Evolutionary conservation across 148 eudicot species (phyloP).

Genomic region (Heliosperma pusillum): DNA sequence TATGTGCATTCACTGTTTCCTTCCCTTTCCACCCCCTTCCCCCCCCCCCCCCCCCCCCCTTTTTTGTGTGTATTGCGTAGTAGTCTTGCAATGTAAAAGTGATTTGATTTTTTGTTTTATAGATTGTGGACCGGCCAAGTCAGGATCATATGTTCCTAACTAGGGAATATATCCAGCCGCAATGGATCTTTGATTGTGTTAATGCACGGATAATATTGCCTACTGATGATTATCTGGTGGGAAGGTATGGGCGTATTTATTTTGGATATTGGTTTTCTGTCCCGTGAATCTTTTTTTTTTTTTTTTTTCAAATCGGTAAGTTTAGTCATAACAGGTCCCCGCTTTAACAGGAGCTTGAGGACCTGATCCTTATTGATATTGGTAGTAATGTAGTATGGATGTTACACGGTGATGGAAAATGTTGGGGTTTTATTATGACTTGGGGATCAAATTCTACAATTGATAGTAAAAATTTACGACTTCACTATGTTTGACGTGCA

Average conservation of each 20-base stretch:
- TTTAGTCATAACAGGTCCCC: neutral
- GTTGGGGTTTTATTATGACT: neutral
- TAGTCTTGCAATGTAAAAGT: neutral
- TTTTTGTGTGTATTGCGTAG: neutral
- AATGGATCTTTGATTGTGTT: constrained; percentile 88
- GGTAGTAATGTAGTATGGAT: neutral
- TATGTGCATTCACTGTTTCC: neutral
- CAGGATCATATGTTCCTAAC: constrained; percentile 64
- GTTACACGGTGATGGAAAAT: neutral
- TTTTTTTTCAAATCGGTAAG: neutral
- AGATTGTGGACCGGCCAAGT: constrained; percentile 91
- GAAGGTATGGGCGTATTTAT: constrained; percentile 47
- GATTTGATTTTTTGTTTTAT: constrained; percentile 24
- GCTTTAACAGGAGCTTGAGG: neutral
- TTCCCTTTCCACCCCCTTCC: too few species aligned
- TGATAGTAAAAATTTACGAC: neutral
- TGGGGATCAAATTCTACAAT: neutral
- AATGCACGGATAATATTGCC: constrained; percentile 84
- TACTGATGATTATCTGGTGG: constrained; percentile 72
- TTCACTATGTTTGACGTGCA: too few species aligned
- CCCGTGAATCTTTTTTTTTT: neutral
- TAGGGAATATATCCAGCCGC: constrained; percentile 92
- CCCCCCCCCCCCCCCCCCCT: too few species aligned
- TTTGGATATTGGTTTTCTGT: neutral
- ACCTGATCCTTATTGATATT: neutral